Conservation (phyloP, 1,284 basidiomycete genomes). For the Termitomyces sp. region DNA sequence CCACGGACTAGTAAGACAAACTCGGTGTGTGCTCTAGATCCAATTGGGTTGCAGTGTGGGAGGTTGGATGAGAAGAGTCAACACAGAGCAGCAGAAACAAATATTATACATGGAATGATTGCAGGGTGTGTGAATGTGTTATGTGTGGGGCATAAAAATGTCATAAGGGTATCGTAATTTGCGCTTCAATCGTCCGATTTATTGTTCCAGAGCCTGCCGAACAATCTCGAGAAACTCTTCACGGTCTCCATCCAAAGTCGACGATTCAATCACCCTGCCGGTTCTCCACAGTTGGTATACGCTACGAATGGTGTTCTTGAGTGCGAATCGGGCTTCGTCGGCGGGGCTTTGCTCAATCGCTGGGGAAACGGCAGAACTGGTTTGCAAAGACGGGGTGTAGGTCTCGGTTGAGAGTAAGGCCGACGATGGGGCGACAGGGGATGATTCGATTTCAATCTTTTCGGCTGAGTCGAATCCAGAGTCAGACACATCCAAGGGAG, state of each 20-base stretch:
- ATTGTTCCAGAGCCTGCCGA: constrained; percentile 30
- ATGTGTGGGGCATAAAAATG: too few species aligned
- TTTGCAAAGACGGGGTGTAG: background rate
- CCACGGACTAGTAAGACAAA: background rate
- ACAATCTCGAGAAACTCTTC: constrained; percentile 38
- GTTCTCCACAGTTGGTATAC: constrained; percentile 50
- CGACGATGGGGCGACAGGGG: constrained; percentile 6
- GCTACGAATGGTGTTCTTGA: constrained; percentile 39
- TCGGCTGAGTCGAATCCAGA: constrained; percentile 23
- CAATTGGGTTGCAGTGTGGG: too few species aligned
- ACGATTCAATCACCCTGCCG: constrained; percentile 16
- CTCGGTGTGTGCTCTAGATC: too few species aligned
- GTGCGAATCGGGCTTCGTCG: constrained; percentile 30
- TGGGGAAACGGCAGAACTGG: background rate
- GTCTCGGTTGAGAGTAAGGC: constrained; percentile 1
- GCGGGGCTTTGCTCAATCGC: background rate
- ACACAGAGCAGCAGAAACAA: too few species aligned
- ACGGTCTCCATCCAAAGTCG: constrained; percentile 19
- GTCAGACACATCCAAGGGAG: constrained; percentile 24
- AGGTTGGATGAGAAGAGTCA: too few species aligned
- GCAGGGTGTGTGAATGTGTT: too few species aligned
- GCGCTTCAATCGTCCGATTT: background rate
- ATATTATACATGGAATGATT: background rate
- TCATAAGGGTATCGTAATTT: too few species aligned
- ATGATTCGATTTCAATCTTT: background rate